A percentile compares a stretch with the other conserved stretches of the same genome.
These are phyloP conservation scores for Fusarium siculi DNA, from an alignment of 2,329 filamentous ascomycete species.

Conservation along the genomic window DNA sequence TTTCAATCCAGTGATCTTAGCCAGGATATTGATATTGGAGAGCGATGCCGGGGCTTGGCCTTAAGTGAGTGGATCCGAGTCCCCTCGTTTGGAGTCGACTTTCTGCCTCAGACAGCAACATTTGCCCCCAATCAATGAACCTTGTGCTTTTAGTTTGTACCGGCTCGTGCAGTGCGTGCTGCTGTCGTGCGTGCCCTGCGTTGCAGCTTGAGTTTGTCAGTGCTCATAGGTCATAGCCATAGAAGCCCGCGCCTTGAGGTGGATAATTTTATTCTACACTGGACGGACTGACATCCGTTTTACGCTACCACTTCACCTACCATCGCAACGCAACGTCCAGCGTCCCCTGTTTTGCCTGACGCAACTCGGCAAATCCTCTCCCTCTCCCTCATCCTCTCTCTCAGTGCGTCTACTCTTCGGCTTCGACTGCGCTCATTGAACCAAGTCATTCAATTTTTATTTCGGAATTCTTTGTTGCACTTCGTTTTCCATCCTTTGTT, in stretches of 20 bases:
- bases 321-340: constrained; percentile 35
- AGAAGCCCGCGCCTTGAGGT: constrained; percentile 6
- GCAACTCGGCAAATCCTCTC: constrained; percentile 38
- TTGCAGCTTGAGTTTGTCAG: constrained; percentile 24
- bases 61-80: constrained; percentile 25
- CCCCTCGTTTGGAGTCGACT: constrained; percentile 20
- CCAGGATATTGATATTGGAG: constrained; percentile 9
- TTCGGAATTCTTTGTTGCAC: constrained; percentile 6
- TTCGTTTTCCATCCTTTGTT: constrained; percentile 13
- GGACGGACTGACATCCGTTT: constrained; percentile 4
- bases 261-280: constrained; percentile 46
- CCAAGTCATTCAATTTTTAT: constrained; percentile 11
- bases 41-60: constrained; percentile 28
- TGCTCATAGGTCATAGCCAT: constrained; percentile 24
- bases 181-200: background rate
- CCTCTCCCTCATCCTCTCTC: constrained; percentile 13
- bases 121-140: constrained; percentile 17
- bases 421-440: constrained; percentile 24
- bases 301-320: constrained; percentile 9
- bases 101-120: constrained; percentile 47
- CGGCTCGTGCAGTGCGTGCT: constrained; percentile 18
- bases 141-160: constrained; percentile 7
- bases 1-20: background rate
- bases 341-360: constrained; percentile 40
- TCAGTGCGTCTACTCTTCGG: constrained; percentile 36